Base-by-base conservation (phyloP, 73 alveolate genomes). In the Paramecium bursaria region DNA sequence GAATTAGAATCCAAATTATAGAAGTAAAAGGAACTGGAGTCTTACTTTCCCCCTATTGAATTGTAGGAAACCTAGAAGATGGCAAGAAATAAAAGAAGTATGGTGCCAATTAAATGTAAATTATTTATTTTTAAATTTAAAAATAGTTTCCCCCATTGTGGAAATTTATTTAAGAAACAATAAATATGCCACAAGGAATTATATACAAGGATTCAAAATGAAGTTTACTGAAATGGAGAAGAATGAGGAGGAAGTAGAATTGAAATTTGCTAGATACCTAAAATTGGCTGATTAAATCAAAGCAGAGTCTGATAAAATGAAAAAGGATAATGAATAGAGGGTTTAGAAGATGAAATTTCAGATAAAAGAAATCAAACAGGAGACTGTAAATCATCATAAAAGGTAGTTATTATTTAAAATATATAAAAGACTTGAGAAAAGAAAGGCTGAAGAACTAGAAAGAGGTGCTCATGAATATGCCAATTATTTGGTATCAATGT, bases 391-490 rank as follows among this genome's bases (percentile, higher is more conserved):
- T 29, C 86, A 75, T 47, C 76, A 49, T 26, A 60, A 49, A 22
- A n/a, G n/a, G n/a, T n/a, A n/a, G n/a, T n/a, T n/a, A n/a, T n/a
- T n/a, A n/a, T n/a, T n/a, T n/a, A n/a, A n/a, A n/a, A n/a, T n/a
- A n/a, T n/a, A n/a, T n/a, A n/a, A n/a, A n/a, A 85, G 89, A 85
- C 25, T 87, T 11, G 93, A 87, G 13, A 88, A 87, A 52, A 80
- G 88, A 87, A 87, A 67, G 17, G 85, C 75, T 54, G 93, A 87
- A 85, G 91, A 74, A 39, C 86, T 82, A 11, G 93, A 85, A 27
- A 86, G 89, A 46, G 92, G 92, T n/a, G 93, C 91, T n/a, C 85
- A 73, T 85, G 93, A 87, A 82, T 87, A 87, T 85, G 93, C 93
- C 0, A 87, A 87, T 73, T 75, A 87, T 29, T 54, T 79, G 42